Percentiles rank a stretch among this genome's conserved stretches.
Conservation (phyloP, 495 filamentous ascomycete genomes). For the Copromyces sp. region DNA sequence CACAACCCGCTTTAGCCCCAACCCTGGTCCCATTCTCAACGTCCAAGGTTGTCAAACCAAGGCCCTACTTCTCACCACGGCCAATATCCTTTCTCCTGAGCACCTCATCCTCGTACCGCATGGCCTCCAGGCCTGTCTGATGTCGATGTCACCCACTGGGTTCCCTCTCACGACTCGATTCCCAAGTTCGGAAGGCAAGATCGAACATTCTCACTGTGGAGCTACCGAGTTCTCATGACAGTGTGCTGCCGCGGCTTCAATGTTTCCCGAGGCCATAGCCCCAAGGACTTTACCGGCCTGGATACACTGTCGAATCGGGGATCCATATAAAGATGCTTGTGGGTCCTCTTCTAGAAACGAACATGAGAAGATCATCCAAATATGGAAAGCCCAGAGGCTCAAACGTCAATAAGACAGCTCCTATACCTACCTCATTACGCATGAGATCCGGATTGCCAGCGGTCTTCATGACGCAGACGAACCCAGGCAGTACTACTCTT, state of each 20-base stretch:
- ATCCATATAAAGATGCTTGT: not conserved
- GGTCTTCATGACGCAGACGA: not conserved
- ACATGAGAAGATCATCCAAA: not conserved
- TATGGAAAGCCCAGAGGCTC: not conserved
- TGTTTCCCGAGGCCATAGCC: not conserved
- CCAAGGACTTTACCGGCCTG: not conserved
- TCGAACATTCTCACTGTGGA: not conserved
- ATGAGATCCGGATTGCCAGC: not conserved
- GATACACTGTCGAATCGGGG: not conserved
- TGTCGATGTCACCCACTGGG: not conserved
- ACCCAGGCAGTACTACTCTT: not conserved
- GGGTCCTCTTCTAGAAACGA: not conserved
- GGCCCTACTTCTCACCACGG: not conserved
- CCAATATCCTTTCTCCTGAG: not conserved
- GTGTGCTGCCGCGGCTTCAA: not conserved
- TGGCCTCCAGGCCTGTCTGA: not conserved
- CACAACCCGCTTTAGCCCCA: not conserved
- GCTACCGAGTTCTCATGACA: not conserved
- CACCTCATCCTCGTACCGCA: not conserved
- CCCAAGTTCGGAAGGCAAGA: not conserved
- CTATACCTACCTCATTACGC: not conserved
- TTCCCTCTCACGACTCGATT: not conserved
- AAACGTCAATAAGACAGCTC: not conserved
- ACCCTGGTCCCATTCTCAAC: not conserved
- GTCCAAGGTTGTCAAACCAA: not conserved